Evolutionary conservation across 352 stramenopile genomes (phyloP).

Genomic region (Phytophthora litchii): DNA sequence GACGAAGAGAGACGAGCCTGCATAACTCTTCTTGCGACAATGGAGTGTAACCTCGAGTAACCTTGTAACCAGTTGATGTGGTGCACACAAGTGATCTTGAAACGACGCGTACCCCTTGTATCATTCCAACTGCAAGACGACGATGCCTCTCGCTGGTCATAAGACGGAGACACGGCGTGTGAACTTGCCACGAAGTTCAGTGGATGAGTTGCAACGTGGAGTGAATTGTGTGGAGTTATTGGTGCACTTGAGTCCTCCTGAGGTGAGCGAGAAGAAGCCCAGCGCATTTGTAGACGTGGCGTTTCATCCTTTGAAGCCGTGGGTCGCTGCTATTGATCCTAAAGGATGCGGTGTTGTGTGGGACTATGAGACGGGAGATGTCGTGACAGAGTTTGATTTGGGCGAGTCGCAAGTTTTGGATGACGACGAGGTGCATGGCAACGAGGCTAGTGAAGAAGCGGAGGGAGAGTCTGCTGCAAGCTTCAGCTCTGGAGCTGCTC

Average conservation of each 20-base stretch:
- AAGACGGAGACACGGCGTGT: conserved; percentile 14
- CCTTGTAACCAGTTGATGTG: conserved; percentile 3
- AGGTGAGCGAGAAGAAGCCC: conserved; percentile 73
- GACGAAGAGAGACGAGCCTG: conserved; percentile 14
- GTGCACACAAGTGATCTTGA: conserved; percentile 26
- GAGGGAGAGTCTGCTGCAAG: background rate
- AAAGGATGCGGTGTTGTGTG: conserved; percentile 69
- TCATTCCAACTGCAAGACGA: no score
- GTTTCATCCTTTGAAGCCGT: conserved; percentile 71
- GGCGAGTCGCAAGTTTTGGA: conserved; percentile 51
- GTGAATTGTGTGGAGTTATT: conserved; percentile 61
- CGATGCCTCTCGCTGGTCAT: conserved; percentile 4
- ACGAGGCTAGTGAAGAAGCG: conserved; percentile 16
- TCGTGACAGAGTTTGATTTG: conserved; percentile 70
- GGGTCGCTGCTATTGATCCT: conserved; percentile 69
- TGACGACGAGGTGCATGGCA: conserved; percentile 29
- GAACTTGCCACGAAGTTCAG: conserved; percentile 48
- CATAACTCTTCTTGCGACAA: conserved; percentile 21
- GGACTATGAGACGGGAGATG: conserved; percentile 75
- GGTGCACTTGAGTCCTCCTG: conserved; percentile 52
- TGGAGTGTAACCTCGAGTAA: conserved; percentile 6
- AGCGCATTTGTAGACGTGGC: conserved; percentile 67
- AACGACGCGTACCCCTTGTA: conserved; percentile 23
- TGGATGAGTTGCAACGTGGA: conserved; percentile 65
- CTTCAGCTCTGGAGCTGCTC: conserved; percentile 6